Percentiles rank a stretch among this genome's conserved stretches.
Evolutionary conservation across 306 rosid species (phyloP).

Genomic region (Cicer yamashitae): DNA sequence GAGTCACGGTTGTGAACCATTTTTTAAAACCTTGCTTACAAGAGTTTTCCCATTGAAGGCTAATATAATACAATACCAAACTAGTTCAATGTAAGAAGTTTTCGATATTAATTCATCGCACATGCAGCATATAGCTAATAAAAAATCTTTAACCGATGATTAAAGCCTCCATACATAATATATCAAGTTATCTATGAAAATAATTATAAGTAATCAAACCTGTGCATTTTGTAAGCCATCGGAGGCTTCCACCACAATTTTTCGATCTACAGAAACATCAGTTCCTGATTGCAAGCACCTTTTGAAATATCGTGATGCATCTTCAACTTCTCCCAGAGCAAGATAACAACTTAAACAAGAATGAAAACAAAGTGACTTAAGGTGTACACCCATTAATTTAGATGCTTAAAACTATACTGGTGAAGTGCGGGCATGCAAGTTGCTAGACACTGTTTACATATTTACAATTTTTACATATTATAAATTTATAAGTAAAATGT

Average conservation of each 20-base stretch:
- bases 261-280: slow-evolving; percentile 81
- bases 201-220: slow-evolving; percentile 57
- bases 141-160: slow-evolving; percentile 23
- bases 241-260: slow-evolving; percentile 89
- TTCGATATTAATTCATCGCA: slow-evolving; percentile 27
- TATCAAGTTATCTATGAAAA: slow-evolving; percentile 29
- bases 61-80: slow-evolving; percentile 18
- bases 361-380: slow-evolving; percentile 41
- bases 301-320: slow-evolving; percentile 71
- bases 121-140: slow-evolving; percentile 33
- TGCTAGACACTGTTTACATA: slow-evolving; percentile 3
- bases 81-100: slow-evolving; percentile 4
- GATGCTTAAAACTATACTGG: slow-evolving; percentile 22
- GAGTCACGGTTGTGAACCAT: not conserved
- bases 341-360: slow-evolving; percentile 76
- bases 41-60: slow-evolving; percentile 8
- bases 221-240: slow-evolving; percentile 87
- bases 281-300: slow-evolving; percentile 81
- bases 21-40: not conserved
- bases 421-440: not conserved
- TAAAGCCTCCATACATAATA: slow-evolving; percentile 32
- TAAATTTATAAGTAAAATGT: not conserved
- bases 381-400: slow-evolving; percentile 36
- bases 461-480: not conserved
- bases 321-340: slow-evolving; percentile 87